Conservation (phyloP, 192 early-diverging fungal species). For the Mortierella antarctica region DNA sequence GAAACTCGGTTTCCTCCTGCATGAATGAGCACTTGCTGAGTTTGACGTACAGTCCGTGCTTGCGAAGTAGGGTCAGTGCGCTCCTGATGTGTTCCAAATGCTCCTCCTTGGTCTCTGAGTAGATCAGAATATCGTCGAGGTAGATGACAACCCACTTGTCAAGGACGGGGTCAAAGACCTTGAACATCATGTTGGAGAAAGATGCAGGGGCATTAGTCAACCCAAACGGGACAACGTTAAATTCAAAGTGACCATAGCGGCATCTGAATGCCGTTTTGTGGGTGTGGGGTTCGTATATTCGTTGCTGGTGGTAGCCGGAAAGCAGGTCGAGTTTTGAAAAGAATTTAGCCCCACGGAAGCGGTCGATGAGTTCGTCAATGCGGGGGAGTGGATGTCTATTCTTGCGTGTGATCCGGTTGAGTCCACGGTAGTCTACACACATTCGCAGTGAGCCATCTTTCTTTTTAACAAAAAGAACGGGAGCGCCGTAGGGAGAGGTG, state of each 20-base stretch:
- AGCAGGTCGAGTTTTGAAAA: constrained; percentile 61
- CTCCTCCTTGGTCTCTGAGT: constrained; percentile 24
- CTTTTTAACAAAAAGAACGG: constrained; percentile 59
- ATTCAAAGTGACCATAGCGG: constrained; percentile 28
- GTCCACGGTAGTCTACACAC: constrained; percentile 61
- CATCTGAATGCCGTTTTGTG: constrained; percentile 3
- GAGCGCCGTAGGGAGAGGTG: constrained; percentile 47
- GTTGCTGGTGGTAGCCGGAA: constrained; percentile 52
- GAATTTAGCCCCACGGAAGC: constrained; percentile 22
- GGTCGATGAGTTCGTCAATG: constrained; percentile 57
- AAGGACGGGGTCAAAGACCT: too few relatives aligned
- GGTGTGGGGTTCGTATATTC: background rate
- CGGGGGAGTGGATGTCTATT: constrained; percentile 63
- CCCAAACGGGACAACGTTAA: constrained; percentile 36
- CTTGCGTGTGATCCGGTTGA: constrained; percentile 58
- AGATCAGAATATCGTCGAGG: constrained; percentile 53
- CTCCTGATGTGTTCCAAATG: constrained; percentile 26
- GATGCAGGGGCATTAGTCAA: constrained; percentile 14
- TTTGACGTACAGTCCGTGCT: constrained; percentile 21
- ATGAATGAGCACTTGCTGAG: constrained; percentile 34
- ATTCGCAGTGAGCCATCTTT: constrained; percentile 58
- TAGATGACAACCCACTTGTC: too few relatives aligned
- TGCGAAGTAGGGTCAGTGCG: constrained; percentile 22
- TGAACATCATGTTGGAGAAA: background rate
- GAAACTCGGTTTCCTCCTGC: constrained; percentile 34